A percentile compares a stretch with the other conserved stretches of the same genome.
phyloP scores from a whole-genome alignment of 1,284 basidiomycete genomes.

The Lentinula novae-zelandiae region DNA sequence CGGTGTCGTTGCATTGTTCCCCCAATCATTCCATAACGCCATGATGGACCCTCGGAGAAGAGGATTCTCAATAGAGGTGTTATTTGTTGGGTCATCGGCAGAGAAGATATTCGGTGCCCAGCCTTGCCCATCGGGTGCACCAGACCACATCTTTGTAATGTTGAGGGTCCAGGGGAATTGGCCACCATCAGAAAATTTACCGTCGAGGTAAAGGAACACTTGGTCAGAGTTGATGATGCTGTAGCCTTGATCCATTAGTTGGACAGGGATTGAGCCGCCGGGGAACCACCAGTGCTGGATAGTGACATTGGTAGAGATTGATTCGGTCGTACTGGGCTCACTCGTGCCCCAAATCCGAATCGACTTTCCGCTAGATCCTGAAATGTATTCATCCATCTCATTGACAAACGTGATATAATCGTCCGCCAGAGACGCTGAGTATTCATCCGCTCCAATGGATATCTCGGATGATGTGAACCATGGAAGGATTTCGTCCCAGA shows the following conservation, averaged over 20 bases:
- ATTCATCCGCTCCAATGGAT: constrained; percentile 39
- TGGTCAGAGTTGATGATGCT: constrained; percentile 33
- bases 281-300: constrained; percentile 38
- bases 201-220: constrained; percentile 33
- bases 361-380: constrained; percentile 23
- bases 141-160: constrained; percentile 26
- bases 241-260: constrained; percentile 30
- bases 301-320: constrained; percentile 30
- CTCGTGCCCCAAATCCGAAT: constrained; percentile 33
- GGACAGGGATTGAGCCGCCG: constrained; percentile 27
- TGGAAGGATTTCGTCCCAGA: constrained; percentile 35
- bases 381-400: constrained; percentile 30
- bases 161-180: constrained; percentile 30
- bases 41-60: constrained; percentile 31
- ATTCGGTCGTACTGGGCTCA: constrained; percentile 26
- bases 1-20: constrained; percentile 35
- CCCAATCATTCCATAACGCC: constrained; percentile 38
- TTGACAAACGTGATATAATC: constrained; percentile 35
- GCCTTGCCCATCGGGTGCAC: constrained; percentile 26
- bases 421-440: constrained; percentile 27
- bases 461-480: constrained; percentile 34
- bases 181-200: constrained; percentile 28
- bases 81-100: constrained; percentile 25
- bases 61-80: constrained; percentile 23
- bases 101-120: constrained; percentile 35